A percentile compares a stretch with the other conserved stretches of the same genome.
These are phyloP conservation scores for Diaporthe destruens DNA, from an alignment of 2,329 filamentous ascomycete genomes.

Conservation along the genomic window DNA sequence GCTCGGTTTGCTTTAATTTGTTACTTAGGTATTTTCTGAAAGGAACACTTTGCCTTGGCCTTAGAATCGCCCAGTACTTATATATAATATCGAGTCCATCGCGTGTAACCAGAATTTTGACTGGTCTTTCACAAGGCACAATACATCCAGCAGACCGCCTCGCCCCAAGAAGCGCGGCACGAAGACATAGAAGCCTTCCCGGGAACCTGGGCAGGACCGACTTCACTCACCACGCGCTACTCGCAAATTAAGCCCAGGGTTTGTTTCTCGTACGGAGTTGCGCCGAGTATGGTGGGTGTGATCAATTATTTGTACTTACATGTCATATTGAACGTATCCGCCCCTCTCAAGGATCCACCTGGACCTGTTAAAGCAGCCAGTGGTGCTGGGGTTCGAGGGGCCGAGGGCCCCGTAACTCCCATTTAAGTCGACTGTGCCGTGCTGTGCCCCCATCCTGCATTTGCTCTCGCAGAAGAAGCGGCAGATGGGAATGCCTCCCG, in stretches of 20 bases:
- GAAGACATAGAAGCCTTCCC: background rate
- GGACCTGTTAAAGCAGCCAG: background rate
- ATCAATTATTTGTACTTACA: background rate
- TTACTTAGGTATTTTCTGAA: no score
- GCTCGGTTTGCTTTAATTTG: background rate
- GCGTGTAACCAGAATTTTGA: background rate
- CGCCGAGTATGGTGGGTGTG: background rate
- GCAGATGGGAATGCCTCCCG: background rate
- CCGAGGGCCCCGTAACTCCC: background rate
- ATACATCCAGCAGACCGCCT: no score
- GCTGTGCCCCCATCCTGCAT: conserved; percentile 17
- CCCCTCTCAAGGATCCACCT: conserved; percentile 16
- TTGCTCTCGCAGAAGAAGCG: background rate
- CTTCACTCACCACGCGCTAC: background rate
- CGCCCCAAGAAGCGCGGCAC: background rate
- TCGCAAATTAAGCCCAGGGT: background rate
- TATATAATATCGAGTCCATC: no score
- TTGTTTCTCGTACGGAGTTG: background rate
- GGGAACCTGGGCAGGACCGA: no score
- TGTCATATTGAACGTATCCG: background rate
- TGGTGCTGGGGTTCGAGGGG: background rate
- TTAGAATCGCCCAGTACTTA: no score
- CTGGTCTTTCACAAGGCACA: background rate
- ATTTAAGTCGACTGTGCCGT: background rate
- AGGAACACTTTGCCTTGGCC: no score